Percentiles rank a stretch among this genome's conserved stretches.
phyloP scores from a whole-genome alignment of 768 basidiomycete species.

The Tephrocybe sp. region DNA sequence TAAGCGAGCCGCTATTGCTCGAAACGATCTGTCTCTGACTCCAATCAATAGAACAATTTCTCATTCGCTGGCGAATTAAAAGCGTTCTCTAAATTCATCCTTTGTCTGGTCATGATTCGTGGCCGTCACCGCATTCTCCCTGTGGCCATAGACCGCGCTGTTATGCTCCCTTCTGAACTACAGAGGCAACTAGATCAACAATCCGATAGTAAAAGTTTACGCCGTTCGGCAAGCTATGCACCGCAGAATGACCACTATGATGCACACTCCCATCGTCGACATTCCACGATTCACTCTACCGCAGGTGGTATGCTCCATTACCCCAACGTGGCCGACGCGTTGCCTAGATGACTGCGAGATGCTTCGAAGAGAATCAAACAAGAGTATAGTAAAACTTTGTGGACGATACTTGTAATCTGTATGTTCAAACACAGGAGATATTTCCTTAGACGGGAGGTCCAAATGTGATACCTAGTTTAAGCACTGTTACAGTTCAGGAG shows the following conservation, averaged over 20 bases:
- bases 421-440: too few species aligned
- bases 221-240: neutral
- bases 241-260: constrained; percentile 4
- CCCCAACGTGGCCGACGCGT: too few species aligned
- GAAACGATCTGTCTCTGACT: constrained; percentile 6
- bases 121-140: constrained; percentile 89
- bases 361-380: too few species aligned
- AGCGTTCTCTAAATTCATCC: constrained; percentile 83
- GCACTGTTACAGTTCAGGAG: too few species aligned
- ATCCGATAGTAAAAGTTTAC: constrained; percentile 6
- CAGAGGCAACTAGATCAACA: constrained; percentile 27
- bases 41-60: constrained; percentile 61
- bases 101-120: constrained; percentile 90
- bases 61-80: constrained; percentile 79
- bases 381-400: too few species aligned
- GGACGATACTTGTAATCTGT: too few species aligned
- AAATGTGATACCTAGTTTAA: too few species aligned
- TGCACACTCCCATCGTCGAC: constrained; percentile 4
- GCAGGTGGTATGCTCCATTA: neutral
- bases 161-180: constrained; percentile 75
- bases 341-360: too few species aligned
- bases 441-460: too few species aligned
- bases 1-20: constrained; percentile 32
- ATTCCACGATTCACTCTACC: constrained; percentile 1
- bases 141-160: constrained; percentile 85